Conservation (phyloP, 257 asterid genomes). For the Coffea canephora region DNA sequence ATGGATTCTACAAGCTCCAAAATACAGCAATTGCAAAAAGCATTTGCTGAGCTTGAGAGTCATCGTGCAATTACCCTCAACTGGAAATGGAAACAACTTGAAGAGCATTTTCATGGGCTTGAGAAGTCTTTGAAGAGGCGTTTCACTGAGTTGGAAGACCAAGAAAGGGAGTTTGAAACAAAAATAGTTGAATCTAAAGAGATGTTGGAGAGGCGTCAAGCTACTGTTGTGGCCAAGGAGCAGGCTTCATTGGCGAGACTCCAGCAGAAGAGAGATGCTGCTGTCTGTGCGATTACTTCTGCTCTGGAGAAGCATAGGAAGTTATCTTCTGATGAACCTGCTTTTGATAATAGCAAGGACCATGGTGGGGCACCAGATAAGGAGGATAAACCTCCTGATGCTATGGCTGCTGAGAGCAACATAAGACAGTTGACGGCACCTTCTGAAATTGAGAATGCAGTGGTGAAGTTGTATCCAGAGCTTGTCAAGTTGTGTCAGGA, state of each 20-base stretch:
- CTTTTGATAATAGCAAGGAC: constrained; percentile 30
- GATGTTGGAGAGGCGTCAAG: constrained; percentile 70
- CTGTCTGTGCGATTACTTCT: constrained; percentile 69
- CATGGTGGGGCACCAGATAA: constrained; percentile 37
- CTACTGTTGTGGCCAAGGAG: constrained; percentile 76
- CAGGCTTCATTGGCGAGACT: constrained; percentile 78
- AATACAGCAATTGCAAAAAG: constrained; percentile 88
- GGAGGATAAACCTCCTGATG: constrained; percentile 40
- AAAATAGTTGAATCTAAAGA: constrained; percentile 65
- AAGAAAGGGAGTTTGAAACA: constrained; percentile 79
- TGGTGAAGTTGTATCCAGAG: constrained; percentile 72
- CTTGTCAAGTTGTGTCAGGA: constrained; percentile 75
- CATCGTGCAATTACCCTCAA: constrained; percentile 86
- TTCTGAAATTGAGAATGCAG: constrained; percentile 34
- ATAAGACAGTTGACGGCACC: constrained; percentile 30
- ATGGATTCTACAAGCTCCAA: constrained; percentile 81
- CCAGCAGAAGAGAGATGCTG: constrained; percentile 96
- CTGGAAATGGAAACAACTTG: constrained; percentile 94
- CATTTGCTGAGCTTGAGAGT: constrained; percentile 94
- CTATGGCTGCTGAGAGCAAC: constrained; percentile 31
- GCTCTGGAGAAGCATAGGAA: constrained; percentile 54
- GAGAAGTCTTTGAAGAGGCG: constrained; percentile 95
- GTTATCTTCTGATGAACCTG: constrained; percentile 36
- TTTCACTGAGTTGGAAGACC: constrained; percentile 88
- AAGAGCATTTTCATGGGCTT: constrained; percentile 92